phyloP scores from a whole-genome alignment of 768 basidiomycete genomes.

The Pisolithus tinctorius region DNA sequence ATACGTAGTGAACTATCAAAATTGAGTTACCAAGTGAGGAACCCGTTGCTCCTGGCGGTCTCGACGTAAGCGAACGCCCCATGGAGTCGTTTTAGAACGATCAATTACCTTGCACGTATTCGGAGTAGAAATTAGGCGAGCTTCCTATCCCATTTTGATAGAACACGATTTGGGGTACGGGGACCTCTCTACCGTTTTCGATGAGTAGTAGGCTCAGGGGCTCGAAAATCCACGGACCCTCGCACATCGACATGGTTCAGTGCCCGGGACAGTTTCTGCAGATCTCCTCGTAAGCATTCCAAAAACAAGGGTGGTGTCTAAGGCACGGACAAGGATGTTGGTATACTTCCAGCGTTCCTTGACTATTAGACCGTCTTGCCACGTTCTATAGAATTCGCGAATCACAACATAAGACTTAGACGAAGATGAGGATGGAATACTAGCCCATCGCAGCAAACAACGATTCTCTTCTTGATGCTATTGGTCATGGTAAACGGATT shows the following conservation, averaged over 20 bases:
- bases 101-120: slow-evolving; percentile 51
- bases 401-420: neutral
- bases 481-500: neutral
- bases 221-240: slow-evolving; percentile 13
- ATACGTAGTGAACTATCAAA: neutral
- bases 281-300: neutral
- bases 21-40: slow-evolving; percentile 44
- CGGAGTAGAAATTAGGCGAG: slow-evolving; percentile 48
- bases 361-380: slow-evolving; percentile 57
- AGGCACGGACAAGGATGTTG: slow-evolving; percentile 43
- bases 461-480: slow-evolving; percentile 47
- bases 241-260: slow-evolving; percentile 45
- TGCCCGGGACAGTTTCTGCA: slow-evolving; percentile 48
- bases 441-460: slow-evolving; percentile 74
- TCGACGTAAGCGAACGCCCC: slow-evolving; percentile 2
- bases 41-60: slow-evolving; percentile 51
- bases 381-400: slow-evolving; percentile 41
- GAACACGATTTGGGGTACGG: slow-evolving; percentile 56
- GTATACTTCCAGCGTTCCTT: slow-evolving; percentile 43
- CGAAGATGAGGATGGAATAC: slow-evolving; percentile 11
- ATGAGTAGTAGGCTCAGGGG: neutral
- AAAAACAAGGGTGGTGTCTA: neutral
- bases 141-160: slow-evolving; percentile 61
- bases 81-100: neutral
- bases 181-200: slow-evolving; percentile 21